Evolutionary conservation across 139 green algal species (phyloP), one percentile per base, ranked within the genome.

Genomic region (Eudorina sp.): DNA sequence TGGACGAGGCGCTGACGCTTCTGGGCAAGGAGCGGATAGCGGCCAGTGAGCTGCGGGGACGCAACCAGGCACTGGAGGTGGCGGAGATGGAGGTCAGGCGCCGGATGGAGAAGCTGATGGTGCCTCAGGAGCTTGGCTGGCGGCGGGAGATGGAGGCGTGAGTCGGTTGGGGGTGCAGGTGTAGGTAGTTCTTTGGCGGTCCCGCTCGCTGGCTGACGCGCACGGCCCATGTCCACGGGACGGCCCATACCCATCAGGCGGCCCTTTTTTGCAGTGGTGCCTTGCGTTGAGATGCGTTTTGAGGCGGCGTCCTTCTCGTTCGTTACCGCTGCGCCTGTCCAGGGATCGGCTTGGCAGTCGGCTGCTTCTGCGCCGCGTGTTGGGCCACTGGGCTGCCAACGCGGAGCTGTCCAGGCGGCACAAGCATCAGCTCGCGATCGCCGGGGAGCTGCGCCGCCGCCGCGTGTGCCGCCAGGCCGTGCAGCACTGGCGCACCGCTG

Each of bases 331-430:
- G 38, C 40, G 16, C 64, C 69, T 34, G 4, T 19, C 7, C 82
- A 88, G 82, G 46, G 66, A 88, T 2, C 46, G 27, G 31, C 82
- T 79, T 19, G 64, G 62, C 34, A 41, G 82, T 13, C 66, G 64
- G 4, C n/a, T 55, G 19, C 66, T 88, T 6, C 64, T 80, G 82
- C 82, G 82, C 34, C 64, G 64, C 34, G 82, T 55, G 64, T 34
- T 88, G 46, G 11, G 64, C 16, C 82, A 69, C 82, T 88, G 64
- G 64, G 34, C 66, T 1, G 66, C 16, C 64, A 79, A 78, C 82
- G 66, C 45, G 11, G 48, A 6, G 0, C 16, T 58, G 19, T 58
- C 36, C 27, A 7, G 29, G 2, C n/a, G 31, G 0, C 18, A 31
- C 2, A 23, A 23, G 19, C 36, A 27, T 25, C 31, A 31, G 60